Percentiles rank a stretch among this genome's conserved stretches.
Evolutionary conservation across 306 rosid species (phyloP).

Genomic region (Hylodesmum podocarpum): DNA sequence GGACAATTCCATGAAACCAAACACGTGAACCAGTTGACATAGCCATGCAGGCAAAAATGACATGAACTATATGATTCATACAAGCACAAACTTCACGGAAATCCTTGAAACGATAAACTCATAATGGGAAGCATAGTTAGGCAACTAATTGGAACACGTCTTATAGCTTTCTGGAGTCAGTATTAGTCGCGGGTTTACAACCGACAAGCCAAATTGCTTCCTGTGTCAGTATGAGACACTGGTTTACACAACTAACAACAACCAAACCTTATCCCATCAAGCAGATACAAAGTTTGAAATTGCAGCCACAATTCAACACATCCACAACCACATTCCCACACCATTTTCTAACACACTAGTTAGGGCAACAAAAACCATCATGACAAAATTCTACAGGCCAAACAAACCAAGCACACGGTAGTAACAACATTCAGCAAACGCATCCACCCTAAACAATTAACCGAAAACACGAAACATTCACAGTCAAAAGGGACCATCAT

Average conservation of each 20-base stretch:
- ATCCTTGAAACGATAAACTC: background rate
- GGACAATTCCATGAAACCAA: background rate
- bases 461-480: background rate
- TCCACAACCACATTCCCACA: too few species aligned
- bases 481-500: background rate
- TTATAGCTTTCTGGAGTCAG: background rate
- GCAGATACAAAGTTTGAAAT: background rate
- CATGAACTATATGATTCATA: background rate
- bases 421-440: background rate
- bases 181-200: background rate
- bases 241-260: background rate
- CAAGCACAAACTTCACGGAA: constrained; percentile 1
- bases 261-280: background rate
- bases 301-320: background rate
- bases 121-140: background rate
- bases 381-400: background rate
- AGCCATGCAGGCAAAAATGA: background rate
- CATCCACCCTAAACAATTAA: constrained; percentile 1
- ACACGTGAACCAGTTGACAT: background rate
- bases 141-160: background rate
- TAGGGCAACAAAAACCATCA: background rate
- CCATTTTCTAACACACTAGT: background rate
- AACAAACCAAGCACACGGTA: background rate
- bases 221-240: background rate
- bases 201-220: constrained; percentile 2